phyloP scores from a whole-genome alignment of 2,329 filamentous ascomycete species.

The Stemphylium vesicarium region DNA sequence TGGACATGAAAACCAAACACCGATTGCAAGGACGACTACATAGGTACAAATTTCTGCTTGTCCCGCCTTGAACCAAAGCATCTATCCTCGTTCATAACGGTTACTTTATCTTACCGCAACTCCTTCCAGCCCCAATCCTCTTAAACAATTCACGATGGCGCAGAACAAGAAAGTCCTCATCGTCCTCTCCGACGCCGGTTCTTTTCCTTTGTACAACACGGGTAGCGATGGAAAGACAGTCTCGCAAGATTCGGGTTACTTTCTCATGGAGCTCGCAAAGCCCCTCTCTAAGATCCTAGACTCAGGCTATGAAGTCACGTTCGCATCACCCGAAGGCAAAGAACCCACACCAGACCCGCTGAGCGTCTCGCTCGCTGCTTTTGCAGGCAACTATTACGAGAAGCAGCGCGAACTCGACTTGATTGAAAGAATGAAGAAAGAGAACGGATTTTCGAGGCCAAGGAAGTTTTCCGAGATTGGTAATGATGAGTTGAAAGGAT shows the following conservation, averaged over 20 bases:
- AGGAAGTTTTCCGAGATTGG: constrained; percentile 49
- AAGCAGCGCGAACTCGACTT: constrained; percentile 50
- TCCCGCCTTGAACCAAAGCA: background rate
- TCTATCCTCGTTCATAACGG: background rate
- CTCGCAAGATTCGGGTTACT: constrained; percentile 39
- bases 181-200: constrained; percentile 53
- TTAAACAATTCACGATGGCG: constrained; percentile 17
- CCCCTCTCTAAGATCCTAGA: constrained; percentile 38
- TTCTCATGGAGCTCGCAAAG: constrained; percentile 44
- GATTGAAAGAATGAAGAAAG: constrained; percentile 54
- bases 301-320: constrained; percentile 52
- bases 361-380: constrained; percentile 51
- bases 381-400: constrained; percentile 56
- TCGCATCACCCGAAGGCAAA: constrained; percentile 53
- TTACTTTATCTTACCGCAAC: background rate
- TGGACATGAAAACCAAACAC: background rate
- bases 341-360: constrained; percentile 53
- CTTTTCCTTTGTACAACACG: constrained; percentile 40
- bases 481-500: constrained; percentile 50
- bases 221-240: constrained; percentile 33
- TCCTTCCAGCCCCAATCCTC: background rate
- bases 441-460: constrained; percentile 52
- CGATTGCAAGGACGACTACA: background rate
- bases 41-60: background rate
- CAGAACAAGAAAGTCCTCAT: constrained; percentile 54